These are phyloP conservation scores for Serpula lacrymans DNA, from an alignment of 768 basidiomycete species.

Conservation along the genomic window DNA sequence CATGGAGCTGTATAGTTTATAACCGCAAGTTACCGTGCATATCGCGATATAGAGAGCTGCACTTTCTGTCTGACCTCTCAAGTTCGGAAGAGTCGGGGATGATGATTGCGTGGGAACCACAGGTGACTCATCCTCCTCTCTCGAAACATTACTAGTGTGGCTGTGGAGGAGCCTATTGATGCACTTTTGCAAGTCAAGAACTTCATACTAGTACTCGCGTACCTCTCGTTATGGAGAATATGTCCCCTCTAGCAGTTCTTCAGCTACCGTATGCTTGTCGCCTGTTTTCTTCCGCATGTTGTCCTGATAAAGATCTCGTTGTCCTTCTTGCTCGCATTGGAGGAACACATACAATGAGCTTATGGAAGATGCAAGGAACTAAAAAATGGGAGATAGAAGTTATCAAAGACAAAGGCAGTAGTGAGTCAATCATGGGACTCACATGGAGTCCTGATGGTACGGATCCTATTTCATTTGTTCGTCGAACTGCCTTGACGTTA, in stretches of 20 bases:
- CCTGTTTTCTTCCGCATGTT: conserved; percentile 63
- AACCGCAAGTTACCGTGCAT: too few relatives aligned
- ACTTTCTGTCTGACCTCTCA: too few relatives aligned
- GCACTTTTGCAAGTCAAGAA: too few relatives aligned
- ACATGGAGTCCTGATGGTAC: conserved; percentile 85
- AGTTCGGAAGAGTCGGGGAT: too few relatives aligned
- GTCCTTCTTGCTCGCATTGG: conserved; percentile 64
- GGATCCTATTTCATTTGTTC: conserved; percentile 7
- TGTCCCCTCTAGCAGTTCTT: conserved; percentile 53
- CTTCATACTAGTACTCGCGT: too few relatives aligned
- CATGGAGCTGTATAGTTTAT: too few relatives aligned
- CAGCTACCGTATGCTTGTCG: conserved; percentile 56
- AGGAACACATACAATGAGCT: conserved; percentile 63
- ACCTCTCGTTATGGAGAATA: too few relatives aligned
- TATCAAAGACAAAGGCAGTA: conserved; percentile 40
- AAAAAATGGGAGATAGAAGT: conserved; percentile 83
- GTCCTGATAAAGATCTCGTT: conserved; percentile 82
- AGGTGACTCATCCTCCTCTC: too few relatives aligned
- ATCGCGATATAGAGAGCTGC: too few relatives aligned
- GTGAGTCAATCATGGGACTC: conserved; percentile 53
- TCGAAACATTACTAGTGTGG: too few relatives aligned
- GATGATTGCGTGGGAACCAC: too few relatives aligned
- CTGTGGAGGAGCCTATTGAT: too few relatives aligned
- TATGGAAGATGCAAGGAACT: conserved; percentile 79
- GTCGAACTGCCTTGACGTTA: conserved; percentile 6